Percentiles rank a stretch among this genome's conserved stretches.
These are phyloP conservation scores for Hygrophorus russula DNA, from an alignment of 768 basidiomycete species.

Conservation along the genomic window DNA sequence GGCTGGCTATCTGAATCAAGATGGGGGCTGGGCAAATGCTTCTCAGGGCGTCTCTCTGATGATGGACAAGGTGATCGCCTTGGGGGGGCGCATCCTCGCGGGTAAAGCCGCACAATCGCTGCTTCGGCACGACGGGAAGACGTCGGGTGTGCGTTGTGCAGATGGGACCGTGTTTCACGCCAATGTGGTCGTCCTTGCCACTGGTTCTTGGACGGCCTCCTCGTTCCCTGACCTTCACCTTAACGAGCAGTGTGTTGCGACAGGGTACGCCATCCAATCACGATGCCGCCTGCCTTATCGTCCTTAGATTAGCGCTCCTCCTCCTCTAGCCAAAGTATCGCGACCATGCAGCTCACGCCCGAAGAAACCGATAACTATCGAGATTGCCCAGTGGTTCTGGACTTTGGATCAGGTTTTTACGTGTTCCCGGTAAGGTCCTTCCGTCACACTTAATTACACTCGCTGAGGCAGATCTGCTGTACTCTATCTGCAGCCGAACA, in stretches of 20 bases:
- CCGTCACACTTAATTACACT: not conserved
- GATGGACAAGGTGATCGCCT: conserved; percentile 39
- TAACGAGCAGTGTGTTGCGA: conserved; percentile 50
- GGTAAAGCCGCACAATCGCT: conserved; percentile 50
- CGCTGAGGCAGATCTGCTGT: not conserved
- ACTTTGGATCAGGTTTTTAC: conserved; percentile 71
- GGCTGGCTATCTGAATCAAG: conserved; percentile 59
- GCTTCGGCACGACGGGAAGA: conserved; percentile 25
- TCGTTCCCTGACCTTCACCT: conserved; percentile 53
- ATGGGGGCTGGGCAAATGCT: conserved; percentile 83
- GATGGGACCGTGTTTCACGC: conserved; percentile 47
- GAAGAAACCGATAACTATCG: conserved; percentile 59
- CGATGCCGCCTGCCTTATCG: not conserved
- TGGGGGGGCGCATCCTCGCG: conserved; percentile 48
- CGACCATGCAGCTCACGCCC: conserved; percentile 58
- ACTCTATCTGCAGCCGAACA: conserved; percentile 43
- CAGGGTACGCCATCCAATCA: conserved; percentile 54
- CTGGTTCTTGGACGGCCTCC: conserved; percentile 82
- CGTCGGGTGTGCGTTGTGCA: conserved; percentile 49
- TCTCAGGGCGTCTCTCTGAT: conserved; percentile 48
- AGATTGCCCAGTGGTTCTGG: conserved; percentile 56
- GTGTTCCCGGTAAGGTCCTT: conserved; percentile 57
- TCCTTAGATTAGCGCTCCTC: not conserved
- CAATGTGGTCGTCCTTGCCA: conserved; percentile 55
- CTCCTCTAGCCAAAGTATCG: conserved; percentile 61